These are phyloP conservation scores for Apostasia ramifera DNA, from an alignment of 106 monocot genomes.

Conservation along the genomic window DNA sequence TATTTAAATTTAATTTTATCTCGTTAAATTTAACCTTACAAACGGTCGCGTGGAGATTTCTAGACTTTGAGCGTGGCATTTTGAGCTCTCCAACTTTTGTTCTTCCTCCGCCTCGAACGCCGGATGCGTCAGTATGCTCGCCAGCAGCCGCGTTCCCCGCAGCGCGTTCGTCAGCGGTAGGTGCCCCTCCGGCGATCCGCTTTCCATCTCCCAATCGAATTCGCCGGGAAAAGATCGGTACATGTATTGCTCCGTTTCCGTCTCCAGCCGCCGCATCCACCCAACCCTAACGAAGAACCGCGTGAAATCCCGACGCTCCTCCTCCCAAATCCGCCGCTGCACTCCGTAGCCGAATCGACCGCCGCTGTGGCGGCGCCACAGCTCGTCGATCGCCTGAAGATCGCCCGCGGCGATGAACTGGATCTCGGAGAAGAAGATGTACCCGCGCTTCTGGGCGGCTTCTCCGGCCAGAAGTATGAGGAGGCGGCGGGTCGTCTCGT, in stretches of 20 bases:
- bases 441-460: constrained; percentile 61
- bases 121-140: constrained; percentile 54
- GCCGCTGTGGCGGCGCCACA: constrained; percentile 60
- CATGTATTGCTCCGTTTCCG: constrained; percentile 67
- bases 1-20: no score
- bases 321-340: constrained; percentile 77
- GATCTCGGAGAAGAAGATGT: constrained; percentile 94
- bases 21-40: no score
- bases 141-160: constrained; percentile 75
- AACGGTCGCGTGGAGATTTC: no score
- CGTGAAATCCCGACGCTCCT: constrained; percentile 63
- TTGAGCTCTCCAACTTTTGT: no score
- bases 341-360: constrained; percentile 75
- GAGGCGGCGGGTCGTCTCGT: constrained; percentile 82
- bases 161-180: constrained; percentile 85
- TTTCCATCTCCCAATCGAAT: constrained; percentile 68
- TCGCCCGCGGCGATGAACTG: constrained; percentile 61
- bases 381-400: constrained; percentile 59
- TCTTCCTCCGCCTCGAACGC: constrained; percentile 43
- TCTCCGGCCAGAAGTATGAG: constrained; percentile 83
- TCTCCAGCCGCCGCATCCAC: constrained; percentile 90
- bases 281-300: constrained; percentile 71
- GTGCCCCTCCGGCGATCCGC: constrained; percentile 63
- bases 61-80: no score
- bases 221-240: constrained; percentile 73